phyloP scores from a whole-genome alignment of 306 rosid species.

The Neltuma alba region DNA sequence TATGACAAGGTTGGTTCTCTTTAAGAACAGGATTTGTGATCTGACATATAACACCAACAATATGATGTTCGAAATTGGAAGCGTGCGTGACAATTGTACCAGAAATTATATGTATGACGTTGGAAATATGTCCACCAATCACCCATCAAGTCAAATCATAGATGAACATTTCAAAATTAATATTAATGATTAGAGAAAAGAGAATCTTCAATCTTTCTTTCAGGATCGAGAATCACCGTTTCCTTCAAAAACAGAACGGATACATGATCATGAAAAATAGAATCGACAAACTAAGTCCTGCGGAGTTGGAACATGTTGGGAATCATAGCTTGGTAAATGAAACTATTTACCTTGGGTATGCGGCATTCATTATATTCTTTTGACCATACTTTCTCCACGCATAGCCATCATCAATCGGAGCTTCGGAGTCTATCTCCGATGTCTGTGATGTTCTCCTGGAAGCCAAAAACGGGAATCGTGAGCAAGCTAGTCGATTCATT shows the following conservation, averaged over 20 bases:
- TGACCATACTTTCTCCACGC: slow-evolving; percentile 92
- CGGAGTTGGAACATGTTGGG: neutral
- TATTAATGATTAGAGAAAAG: no score
- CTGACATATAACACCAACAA: neutral
- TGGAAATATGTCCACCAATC: neutral
- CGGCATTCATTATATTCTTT: slow-evolving; percentile 49
- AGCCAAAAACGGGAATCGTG: neutral
- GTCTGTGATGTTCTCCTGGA: slow-evolving; percentile 52
- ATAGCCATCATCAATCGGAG: slow-evolving; percentile 55
- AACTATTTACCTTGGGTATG: slow-evolving; percentile 51
- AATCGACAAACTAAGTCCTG: neutral
- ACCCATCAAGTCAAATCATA: neutral
- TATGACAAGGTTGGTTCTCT: neutral
- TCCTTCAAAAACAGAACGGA: neutral
- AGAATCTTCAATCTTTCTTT: no score
- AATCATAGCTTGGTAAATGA: neutral
- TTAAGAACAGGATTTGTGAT: neutral
- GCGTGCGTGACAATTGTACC: neutral
- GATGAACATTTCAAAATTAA: no score
- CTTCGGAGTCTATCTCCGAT: slow-evolving; percentile 45
- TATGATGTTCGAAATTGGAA: neutral
- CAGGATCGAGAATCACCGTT: no score
- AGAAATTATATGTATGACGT: neutral
- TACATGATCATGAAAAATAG: neutral
- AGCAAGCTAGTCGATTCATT: neutral